phyloP scores from a whole-genome alignment of 768 basidiomycete genomes.

The Pleurotus tuber-regium region DNA sequence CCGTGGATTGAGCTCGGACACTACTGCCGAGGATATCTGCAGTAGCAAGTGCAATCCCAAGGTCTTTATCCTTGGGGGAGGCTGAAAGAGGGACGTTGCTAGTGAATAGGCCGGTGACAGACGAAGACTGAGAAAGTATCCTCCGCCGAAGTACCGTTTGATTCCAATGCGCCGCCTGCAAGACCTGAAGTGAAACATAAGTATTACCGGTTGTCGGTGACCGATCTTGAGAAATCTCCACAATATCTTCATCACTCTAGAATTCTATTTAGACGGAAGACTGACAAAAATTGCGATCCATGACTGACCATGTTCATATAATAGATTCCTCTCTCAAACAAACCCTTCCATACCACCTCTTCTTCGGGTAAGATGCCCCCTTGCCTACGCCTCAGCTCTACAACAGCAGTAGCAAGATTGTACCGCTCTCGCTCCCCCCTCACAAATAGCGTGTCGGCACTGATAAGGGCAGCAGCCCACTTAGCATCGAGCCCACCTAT shows the following conservation, averaged over 20 bases:
- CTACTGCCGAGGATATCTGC: slow-evolving; percentile 43
- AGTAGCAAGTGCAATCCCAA: slow-evolving; percentile 59
- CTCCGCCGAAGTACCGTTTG: slow-evolving; percentile 65
- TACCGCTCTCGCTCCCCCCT: slow-evolving; percentile 79
- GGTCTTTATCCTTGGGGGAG: slow-evolving; percentile 53
- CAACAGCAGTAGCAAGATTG: slow-evolving; percentile 67
- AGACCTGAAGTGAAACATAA: slow-evolving; percentile 62
- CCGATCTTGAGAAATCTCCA: slow-evolving; percentile 68
- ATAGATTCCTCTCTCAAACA: slow-evolving; percentile 79
- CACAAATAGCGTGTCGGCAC: slow-evolving; percentile 80
- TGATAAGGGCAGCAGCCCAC: slow-evolving; percentile 74
- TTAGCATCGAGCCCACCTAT: slow-evolving; percentile 66
- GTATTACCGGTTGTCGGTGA: slow-evolving; percentile 68
- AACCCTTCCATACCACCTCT: slow-evolving; percentile 63
- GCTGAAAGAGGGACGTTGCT: slow-evolving; percentile 32
- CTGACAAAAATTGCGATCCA: too few relatives aligned
- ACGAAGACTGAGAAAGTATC: slow-evolving; percentile 37
- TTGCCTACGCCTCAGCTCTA: slow-evolving; percentile 63
- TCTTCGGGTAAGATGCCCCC: slow-evolving; percentile 55
- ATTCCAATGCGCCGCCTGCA: slow-evolving; percentile 82
- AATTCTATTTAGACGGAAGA: background rate
- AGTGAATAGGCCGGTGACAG: background rate
- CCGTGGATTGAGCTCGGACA: slow-evolving; percentile 17
- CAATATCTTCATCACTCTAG: slow-evolving; percentile 81
- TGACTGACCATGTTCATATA: slow-evolving; percentile 84